Percentiles rank a stretch among this genome's conserved stretches.
Evolutionary conservation across 2,329 filamentous ascomycete genomes (phyloP).

Genomic region (Trichoderma sp.): DNA sequence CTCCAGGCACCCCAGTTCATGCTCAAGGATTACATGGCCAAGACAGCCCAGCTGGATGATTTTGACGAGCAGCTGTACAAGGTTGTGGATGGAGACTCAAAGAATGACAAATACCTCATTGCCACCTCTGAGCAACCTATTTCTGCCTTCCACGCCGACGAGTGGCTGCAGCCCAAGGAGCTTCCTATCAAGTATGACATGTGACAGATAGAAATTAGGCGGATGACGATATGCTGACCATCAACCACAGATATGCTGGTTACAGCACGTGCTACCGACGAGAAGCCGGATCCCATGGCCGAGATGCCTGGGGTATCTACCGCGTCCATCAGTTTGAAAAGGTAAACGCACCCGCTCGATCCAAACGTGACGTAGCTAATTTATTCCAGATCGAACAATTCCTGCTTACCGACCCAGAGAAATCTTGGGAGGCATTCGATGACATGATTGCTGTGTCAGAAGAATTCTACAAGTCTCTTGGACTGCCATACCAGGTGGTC

Average conservation of each 20-base stretch:
- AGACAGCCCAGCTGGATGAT: slow-evolving; percentile 94
- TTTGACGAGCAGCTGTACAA: slow-evolving; percentile 99
- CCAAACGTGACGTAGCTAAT: slow-evolving; percentile 14
- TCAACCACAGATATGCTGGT: slow-evolving; percentile 79
- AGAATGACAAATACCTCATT: slow-evolving; percentile 79
- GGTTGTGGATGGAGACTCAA: slow-evolving; percentile 83
- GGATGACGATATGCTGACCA: background rate
- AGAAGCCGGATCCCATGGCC: slow-evolving; percentile 83
- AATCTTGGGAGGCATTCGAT: slow-evolving; percentile 92
- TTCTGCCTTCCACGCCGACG: slow-evolving; percentile 87
- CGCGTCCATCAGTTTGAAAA: slow-evolving; percentile 98
- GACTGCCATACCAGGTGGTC: slow-evolving; percentile 88
- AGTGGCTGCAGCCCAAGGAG: slow-evolving; percentile 85
- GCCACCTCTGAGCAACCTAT: slow-evolving; percentile 95
- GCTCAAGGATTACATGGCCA: slow-evolving; percentile 93
- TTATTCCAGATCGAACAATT: slow-evolving; percentile 69
- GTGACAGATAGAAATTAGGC: background rate
- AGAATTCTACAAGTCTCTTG: slow-evolving; percentile 91
- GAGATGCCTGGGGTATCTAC: slow-evolving; percentile 98
- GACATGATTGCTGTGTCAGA: slow-evolving; percentile 90
- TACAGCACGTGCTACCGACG: slow-evolving; percentile 96
- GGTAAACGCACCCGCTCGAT: slow-evolving; percentile 45
- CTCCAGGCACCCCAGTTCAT: slow-evolving; percentile 93
- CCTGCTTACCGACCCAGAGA: slow-evolving; percentile 79
- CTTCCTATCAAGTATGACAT: slow-evolving; percentile 76